phyloP scores from a whole-genome alignment of 495 filamentous ascomycete species.

The Pseudevernia furfuracea region DNA sequence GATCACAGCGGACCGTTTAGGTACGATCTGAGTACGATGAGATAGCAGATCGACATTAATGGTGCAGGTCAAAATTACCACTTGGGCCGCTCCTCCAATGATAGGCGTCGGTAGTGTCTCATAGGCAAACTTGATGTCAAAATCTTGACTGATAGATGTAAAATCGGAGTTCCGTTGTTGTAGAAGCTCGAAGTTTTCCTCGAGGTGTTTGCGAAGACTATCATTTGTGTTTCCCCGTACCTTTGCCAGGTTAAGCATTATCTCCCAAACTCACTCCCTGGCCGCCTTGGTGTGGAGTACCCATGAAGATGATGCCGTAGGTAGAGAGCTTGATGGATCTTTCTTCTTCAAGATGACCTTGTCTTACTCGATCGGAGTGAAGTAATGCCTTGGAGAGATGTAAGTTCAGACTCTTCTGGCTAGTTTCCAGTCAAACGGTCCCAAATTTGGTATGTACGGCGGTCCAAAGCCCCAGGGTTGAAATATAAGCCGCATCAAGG shows the following conservation, averaged over 20 bases:
- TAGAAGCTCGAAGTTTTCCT: conserved; percentile 10
- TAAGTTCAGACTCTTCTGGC: too few relatives aligned
- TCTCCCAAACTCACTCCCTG: conserved; percentile 11
- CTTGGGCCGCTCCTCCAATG: neutral
- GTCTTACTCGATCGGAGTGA: conserved; percentile 18
- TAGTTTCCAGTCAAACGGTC: too few relatives aligned
- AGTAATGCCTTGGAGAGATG: conserved; percentile 20
- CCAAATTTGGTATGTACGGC: too few relatives aligned
- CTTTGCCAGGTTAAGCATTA: conserved; percentile 16
- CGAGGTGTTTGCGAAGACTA: conserved; percentile 13
- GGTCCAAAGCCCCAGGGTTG: neutral
- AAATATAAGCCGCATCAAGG: neutral
- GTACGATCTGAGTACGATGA: conserved; percentile 15
- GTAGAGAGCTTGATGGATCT: conserved; percentile 18
- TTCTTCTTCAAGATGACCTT: conserved; percentile 1
- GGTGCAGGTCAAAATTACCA: neutral
- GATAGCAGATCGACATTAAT: neutral
- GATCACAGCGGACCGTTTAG: conserved; percentile 17
- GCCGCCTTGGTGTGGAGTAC: conserved; percentile 21
- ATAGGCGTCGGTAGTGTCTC: conserved; percentile 11
- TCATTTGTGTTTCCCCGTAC: conserved; percentile 8
- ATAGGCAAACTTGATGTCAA: conserved; percentile 11
- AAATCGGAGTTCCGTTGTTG: conserved; percentile 11
- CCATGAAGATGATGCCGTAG: conserved; percentile 19
- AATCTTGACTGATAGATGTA: conserved; percentile 13